Evolutionary conservation across 257 asterid genomes (phyloP).

Genomic region (Fraxinus excelsior): DNA sequence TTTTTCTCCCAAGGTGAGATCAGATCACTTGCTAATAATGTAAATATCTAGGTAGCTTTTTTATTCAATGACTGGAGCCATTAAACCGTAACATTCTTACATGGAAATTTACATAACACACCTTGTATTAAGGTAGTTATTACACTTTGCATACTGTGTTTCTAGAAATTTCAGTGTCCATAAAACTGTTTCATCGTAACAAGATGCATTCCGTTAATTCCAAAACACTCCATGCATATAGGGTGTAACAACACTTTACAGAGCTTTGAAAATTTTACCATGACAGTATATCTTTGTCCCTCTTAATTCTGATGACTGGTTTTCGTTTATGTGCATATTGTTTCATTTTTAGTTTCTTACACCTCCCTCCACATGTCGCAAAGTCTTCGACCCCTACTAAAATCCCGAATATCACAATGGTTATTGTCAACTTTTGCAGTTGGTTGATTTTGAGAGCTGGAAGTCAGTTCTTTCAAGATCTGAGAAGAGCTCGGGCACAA

Average conservation of each 20-base stretch:
- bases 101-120: not conserved
- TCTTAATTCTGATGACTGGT: not conserved
- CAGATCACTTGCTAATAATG: not conserved
- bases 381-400: not conserved
- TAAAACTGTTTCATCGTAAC: not conserved
- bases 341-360: not conserved
- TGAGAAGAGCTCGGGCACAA: conserved; percentile 72
- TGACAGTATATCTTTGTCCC: not conserved
- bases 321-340: too few relatives aligned
- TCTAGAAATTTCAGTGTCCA: not conserved
- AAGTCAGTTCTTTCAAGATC: conserved; percentile 76
- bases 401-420: not conserved
- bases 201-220: not conserved
- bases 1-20: conserved; percentile 86
- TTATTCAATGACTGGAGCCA: not conserved
- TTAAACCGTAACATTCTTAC: not conserved
- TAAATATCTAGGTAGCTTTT: not conserved
- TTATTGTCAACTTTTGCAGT: conserved; percentile 44
- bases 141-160: not conserved
- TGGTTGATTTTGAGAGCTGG: conserved; percentile 96
- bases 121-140: not conserved
- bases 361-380: not conserved
- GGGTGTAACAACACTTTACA: not conserved
- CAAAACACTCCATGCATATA: not conserved
- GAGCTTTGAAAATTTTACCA: not conserved